Percentiles rank a stretch among this genome's conserved stretches.
Evolutionary conservation across 1,284 basidiomycete species (phyloP).

Genomic region (Rhodotorula sp.): DNA sequence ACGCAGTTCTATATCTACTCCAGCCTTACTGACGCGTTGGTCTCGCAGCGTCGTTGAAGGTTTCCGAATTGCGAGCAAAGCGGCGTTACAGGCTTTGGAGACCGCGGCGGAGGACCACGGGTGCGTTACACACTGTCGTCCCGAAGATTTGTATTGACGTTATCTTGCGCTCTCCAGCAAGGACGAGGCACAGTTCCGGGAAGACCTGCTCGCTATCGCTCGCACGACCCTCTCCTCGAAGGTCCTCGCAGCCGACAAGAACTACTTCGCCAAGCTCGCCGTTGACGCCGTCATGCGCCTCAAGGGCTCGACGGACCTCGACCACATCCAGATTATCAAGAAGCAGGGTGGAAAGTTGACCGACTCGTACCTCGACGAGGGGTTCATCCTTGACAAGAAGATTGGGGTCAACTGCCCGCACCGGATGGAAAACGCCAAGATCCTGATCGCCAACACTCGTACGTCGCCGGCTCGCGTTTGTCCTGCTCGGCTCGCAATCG

Average conservation of each 20-base stretch:
- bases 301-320: slow-evolving; percentile 93
- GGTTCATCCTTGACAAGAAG: slow-evolving; percentile 96
- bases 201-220: slow-evolving; percentile 94
- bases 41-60: slow-evolving; percentile 76
- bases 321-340: slow-evolving; percentile 99
- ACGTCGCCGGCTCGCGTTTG: slow-evolving; percentile 45
- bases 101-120: slow-evolving; percentile 76
- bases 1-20: neutral
- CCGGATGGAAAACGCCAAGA: slow-evolving; percentile 89
- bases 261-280: slow-evolving; percentile 97
- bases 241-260: slow-evolving; percentile 94
- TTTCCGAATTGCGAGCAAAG: slow-evolving; percentile 84
- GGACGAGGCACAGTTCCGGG: slow-evolving; percentile 72
- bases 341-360: slow-evolving; percentile 98
- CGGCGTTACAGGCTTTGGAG: slow-evolving; percentile 81
- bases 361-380: slow-evolving; percentile 97
- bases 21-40: neutral
- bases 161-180: slow-evolving; percentile 53
- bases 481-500: neutral
- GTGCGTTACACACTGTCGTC: slow-evolving; percentile 52
- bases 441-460: slow-evolving; percentile 97
- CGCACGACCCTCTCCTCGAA: slow-evolving; percentile 94
- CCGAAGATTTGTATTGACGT: too few relatives aligned
- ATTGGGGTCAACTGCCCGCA: slow-evolving; percentile 96
- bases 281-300: slow-evolving; percentile 94